Conservation (phyloP, 2,329 filamentous ascomycete genomes). For the Magnaporthiopsis rhizophila region DNA sequence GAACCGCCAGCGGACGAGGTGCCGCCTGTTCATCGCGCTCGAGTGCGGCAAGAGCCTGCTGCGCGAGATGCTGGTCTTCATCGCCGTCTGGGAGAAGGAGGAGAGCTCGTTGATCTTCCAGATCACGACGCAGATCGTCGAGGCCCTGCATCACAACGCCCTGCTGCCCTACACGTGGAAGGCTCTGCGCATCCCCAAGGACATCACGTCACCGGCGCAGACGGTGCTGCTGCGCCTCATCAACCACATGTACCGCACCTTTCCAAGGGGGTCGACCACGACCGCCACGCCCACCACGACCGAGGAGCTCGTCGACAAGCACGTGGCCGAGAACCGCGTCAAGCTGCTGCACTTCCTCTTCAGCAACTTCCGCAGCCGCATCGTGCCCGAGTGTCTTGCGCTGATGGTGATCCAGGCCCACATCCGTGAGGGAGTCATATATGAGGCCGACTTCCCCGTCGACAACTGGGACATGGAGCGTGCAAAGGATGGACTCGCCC, state of each 20-base stretch:
- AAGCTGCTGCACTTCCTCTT: conserved; percentile 81
- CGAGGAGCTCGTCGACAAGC: conserved; percentile 33
- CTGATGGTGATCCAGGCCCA: conserved; percentile 89
- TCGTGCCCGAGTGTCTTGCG: conserved; percentile 91
- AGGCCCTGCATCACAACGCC: conserved; percentile 82
- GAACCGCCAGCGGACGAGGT: conserved; percentile 84
- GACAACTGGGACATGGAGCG: conserved; percentile 98
- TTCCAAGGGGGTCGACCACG: conserved; percentile 23
- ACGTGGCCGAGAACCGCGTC: conserved; percentile 41
- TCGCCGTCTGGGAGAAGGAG: conserved; percentile 92
- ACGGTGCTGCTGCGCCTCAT: conserved; percentile 86
- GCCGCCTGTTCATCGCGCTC: conserved; percentile 80
- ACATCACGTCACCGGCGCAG: conserved; percentile 92
- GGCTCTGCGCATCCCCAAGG: conserved; percentile 83
- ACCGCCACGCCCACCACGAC: conserved; percentile 10
- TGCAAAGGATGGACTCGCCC: conserved; percentile 87
- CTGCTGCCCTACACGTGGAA: conserved; percentile 90
- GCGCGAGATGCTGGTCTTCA: conserved; percentile 87
- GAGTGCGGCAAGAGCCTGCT: conserved; percentile 87
- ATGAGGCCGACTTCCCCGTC: conserved; percentile 82
- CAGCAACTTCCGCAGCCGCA: conserved; percentile 82
- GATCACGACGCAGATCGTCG: conserved; percentile 91
- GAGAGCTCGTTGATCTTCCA: conserved; percentile 94
- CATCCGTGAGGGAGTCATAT: conserved; percentile 66
- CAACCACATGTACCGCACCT: conserved; percentile 73